phyloP scores from a whole-genome alignment of 2,329 filamentous ascomycete genomes.

The Chrysoporthe deuterocubensis region DNA sequence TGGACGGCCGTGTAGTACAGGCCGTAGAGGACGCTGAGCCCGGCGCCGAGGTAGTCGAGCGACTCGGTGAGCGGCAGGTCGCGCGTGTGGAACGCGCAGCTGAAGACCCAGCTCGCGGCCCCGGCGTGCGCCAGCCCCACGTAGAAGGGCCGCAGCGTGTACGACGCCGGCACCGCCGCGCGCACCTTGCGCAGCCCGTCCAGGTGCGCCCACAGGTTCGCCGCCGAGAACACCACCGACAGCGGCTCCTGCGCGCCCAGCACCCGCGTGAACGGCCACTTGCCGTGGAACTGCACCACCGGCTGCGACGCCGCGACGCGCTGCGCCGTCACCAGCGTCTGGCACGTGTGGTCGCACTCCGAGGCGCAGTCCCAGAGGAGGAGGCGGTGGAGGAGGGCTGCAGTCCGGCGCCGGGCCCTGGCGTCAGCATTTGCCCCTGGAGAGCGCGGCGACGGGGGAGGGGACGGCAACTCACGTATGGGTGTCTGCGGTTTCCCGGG shows the following conservation, averaged over 20 bases:
- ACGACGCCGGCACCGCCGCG: slow-evolving; percentile 69
- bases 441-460: slow-evolving; percentile 62
- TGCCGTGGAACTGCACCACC: slow-evolving; percentile 93
- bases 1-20: slow-evolving; percentile 84
- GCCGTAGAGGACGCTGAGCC: slow-evolving; percentile 87
- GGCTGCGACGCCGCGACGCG: slow-evolving; percentile 69
- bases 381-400: slow-evolving; percentile 82
- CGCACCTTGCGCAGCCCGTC: slow-evolving; percentile 74
- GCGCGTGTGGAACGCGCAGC: slow-evolving; percentile 88
- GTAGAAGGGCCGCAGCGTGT: slow-evolving; percentile 82
- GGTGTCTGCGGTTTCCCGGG: slow-evolving; percentile 59
- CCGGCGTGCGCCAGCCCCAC: slow-evolving; percentile 79
- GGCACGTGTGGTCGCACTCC: slow-evolving; percentile 98
- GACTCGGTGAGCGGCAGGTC: slow-evolving; percentile 89
- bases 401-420: neutral
- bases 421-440: slow-evolving; percentile 49
- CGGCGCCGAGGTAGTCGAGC: slow-evolving; percentile 94
- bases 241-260: slow-evolving; percentile 94
- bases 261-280: slow-evolving; percentile 95
- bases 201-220: slow-evolving; percentile 88
- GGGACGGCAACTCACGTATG: slow-evolving; percentile 64
- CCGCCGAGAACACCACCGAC: slow-evolving; percentile 87
- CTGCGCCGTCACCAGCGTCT: slow-evolving; percentile 82
- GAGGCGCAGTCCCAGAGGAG: slow-evolving; percentile 90
- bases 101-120: slow-evolving; percentile 82